Percentiles rank a stretch among this genome's conserved stretches.
phyloP scores from a whole-genome alignment of 2,329 filamentous ascomycete genomes.

The Botrytis sinoallii region DNA sequence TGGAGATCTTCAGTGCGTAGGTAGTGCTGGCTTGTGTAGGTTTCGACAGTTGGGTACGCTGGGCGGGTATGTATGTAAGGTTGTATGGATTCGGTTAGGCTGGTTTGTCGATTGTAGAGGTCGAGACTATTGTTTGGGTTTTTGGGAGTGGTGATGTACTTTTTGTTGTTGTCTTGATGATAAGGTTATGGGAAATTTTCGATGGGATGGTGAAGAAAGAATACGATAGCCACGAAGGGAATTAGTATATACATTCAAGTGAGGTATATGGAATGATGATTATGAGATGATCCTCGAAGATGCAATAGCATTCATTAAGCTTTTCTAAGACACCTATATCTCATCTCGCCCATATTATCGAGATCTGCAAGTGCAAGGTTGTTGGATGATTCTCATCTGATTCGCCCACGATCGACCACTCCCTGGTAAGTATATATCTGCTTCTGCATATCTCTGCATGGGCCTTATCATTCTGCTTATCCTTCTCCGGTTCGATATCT shows the following conservation, averaged over 20 bases:
- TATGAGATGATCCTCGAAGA: background rate
- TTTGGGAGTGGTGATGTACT: background rate
- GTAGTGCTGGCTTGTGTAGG: background rate
- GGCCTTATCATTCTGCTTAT: background rate
- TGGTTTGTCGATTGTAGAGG: background rate
- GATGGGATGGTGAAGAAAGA: background rate
- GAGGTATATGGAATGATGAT: background rate
- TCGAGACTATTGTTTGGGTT: background rate
- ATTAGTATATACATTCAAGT: background rate
- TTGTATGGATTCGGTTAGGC: background rate
- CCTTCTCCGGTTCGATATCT: conserved; percentile 5
- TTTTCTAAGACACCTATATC: background rate
- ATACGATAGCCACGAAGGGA: background rate
- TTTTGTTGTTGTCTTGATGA: background rate
- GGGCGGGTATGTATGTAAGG: background rate
- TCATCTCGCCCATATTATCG: background rate
- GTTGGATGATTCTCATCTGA: background rate
- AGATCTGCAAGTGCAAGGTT: background rate
- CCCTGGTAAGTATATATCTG: background rate
- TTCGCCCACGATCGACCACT: background rate
- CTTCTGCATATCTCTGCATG: background rate
- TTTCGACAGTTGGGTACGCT: background rate
- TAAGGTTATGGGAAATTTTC: background rate
- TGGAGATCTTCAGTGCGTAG: background rate
- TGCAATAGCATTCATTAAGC: background rate